These are phyloP conservation scores for Zizania palustris DNA, from an alignment of 202 grass and related monocot species.

Conservation along the genomic window DNA sequence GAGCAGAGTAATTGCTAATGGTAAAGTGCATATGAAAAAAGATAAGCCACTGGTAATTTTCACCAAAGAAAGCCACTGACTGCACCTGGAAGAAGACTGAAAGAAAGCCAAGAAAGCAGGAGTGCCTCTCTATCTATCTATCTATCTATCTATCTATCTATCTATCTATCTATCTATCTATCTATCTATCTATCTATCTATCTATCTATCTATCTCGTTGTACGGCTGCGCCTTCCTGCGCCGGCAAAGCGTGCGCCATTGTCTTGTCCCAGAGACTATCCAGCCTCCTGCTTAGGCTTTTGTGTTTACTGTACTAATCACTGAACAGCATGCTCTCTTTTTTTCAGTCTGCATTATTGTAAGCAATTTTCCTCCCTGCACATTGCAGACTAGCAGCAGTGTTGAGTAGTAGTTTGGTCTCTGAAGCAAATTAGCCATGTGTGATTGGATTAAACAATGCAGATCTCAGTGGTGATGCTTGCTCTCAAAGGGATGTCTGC, in stretches of 20 bases:
- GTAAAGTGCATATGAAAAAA: neutral
- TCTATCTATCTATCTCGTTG: slow-evolving; percentile 20
- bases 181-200: slow-evolving; percentile 8
- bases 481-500: slow-evolving; percentile 40
- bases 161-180: slow-evolving; percentile 4
- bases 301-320: slow-evolving; percentile 12
- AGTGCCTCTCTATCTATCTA: slow-evolving; percentile 11
- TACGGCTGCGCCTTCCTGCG: slow-evolving; percentile 61
- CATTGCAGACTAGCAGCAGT: neutral
- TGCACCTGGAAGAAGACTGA: slow-evolving; percentile 38
- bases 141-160: slow-evolving; percentile 1
- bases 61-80: slow-evolving; percentile 37
- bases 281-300: slow-evolving; percentile 41
- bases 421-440: slow-evolving; percentile 1
- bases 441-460: neutral
- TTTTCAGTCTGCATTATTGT: neutral
- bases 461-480: slow-evolving; percentile 28
- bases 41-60: too few species aligned
- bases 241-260: slow-evolving; percentile 68
- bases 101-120: slow-evolving; percentile 51
- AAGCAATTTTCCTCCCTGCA: slow-evolving; percentile 21
- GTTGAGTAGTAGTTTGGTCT: slow-evolving; percentile 8
- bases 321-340: neutral
- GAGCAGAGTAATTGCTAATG: neutral
- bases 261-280: slow-evolving; percentile 60